Percentiles rank a stretch among this genome's conserved stretches.
Conservation (phyloP, 164 flowering plant genomes). For the Pachysandra terminalis region DNA sequence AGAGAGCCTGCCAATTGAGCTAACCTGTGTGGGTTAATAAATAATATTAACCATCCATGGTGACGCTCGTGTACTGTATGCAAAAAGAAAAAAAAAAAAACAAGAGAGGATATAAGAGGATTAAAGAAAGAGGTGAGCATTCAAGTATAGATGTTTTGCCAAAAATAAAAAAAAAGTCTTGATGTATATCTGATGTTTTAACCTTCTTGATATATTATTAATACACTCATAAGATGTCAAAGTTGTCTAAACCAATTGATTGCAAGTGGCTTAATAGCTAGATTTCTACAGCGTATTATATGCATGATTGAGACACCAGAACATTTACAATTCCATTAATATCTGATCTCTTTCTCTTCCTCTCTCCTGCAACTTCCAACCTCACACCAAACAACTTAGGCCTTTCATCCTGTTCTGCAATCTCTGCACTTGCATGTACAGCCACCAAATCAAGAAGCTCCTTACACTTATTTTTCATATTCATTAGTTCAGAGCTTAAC, state of each 20-base stretch:
- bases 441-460: conserved; percentile 62
- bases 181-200: too few relatives aligned
- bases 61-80: too few relatives aligned
- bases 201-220: too few relatives aligned
- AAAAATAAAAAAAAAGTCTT: too few relatives aligned
- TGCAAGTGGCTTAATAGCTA: not conserved
- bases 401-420: conserved; percentile 23
- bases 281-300: conserved; percentile 8
- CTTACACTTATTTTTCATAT: conserved; percentile 58
- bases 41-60: too few relatives aligned
- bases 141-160: too few relatives aligned
- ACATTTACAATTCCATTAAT: conserved; percentile 24
- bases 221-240: too few relatives aligned
- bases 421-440: conserved; percentile 17
- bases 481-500: conserved; percentile 44
- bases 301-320: conserved; percentile 48
- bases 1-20: too few relatives aligned
- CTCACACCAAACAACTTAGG: conserved; percentile 76
- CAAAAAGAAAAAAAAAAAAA: too few relatives aligned
- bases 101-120: too few relatives aligned
- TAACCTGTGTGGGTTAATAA: too few relatives aligned
- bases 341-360: conserved; percentile 33
- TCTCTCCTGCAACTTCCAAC: conserved; percentile 44
- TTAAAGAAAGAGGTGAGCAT: too few relatives aligned
- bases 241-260: not conserved